phyloP scores from a whole-genome alignment of 2,329 filamentous ascomycete genomes.

The Nigrospora osmanthi region DNA sequence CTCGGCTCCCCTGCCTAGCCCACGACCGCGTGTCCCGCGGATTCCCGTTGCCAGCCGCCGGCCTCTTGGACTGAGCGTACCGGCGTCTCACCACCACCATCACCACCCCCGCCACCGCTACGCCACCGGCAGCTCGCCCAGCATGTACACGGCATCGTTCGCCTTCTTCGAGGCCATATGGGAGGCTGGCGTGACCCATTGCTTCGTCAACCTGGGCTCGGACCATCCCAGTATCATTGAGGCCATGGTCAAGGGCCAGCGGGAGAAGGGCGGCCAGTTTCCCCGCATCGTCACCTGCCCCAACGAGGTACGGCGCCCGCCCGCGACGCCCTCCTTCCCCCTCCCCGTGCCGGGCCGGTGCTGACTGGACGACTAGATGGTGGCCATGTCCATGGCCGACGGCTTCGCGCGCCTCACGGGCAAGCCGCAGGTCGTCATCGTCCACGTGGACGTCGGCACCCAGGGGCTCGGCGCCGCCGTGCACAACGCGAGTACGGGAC shows the following conservation, averaged over 20 bases:
- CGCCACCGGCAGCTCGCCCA: constrained; percentile 6
- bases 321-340: neutral
- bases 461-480: constrained; percentile 71
- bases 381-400: constrained; percentile 77
- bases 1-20: no score
- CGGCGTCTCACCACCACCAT: neutral
- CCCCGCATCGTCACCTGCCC: constrained; percentile 72
- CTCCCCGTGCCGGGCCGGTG: neutral
- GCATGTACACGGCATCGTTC: constrained; percentile 56
- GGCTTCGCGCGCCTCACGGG: constrained; percentile 67
- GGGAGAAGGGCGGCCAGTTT: constrained; percentile 56
- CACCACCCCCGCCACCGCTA: constrained; percentile 2
- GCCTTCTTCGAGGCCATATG: constrained; percentile 52
- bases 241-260: constrained; percentile 70
- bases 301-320: constrained; percentile 53
- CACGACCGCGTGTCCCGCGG: no score
- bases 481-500: constrained; percentile 69
- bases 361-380: constrained; percentile 51
- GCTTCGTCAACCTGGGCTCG: constrained; percentile 59
- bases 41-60: no score
- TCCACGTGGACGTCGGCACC: constrained; percentile 77
- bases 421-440: constrained; percentile 68
- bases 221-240: constrained; percentile 73
- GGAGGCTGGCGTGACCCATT: constrained; percentile 26
- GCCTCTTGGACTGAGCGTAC: no score